A percentile compares a stretch with the other conserved stretches of the same genome.
Evolutionary conservation across 305 asterid genomes (phyloP).

Genomic region (Striga hermonthica): DNA sequence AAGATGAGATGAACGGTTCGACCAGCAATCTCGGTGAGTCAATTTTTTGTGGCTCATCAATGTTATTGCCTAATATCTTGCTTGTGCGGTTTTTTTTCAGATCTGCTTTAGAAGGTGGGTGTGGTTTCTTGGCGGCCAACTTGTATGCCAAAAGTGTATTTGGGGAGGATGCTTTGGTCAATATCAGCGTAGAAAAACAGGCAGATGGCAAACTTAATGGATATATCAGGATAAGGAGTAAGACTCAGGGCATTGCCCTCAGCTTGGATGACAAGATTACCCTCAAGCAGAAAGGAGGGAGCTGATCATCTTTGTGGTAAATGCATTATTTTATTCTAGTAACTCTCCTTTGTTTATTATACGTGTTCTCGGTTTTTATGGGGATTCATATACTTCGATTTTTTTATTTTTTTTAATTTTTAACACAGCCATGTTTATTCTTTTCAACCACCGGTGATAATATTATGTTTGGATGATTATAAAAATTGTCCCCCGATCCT

Average conservation of each 20-base stretch:
- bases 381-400: too few species aligned
- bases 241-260: slow-evolving; percentile 97
- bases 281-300: slow-evolving; percentile 96
- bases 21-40: too few species aligned
- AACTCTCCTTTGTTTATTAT: background rate
- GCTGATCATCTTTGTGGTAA: slow-evolving; percentile 42
- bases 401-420: too few species aligned
- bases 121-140: slow-evolving; percentile 97
- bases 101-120: slow-evolving; percentile 91
- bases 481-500: too few species aligned
- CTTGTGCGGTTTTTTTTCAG: slow-evolving; percentile 37
- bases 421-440: too few species aligned
- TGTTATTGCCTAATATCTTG: background rate
- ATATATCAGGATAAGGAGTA: slow-evolving; percentile 95
- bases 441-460: too few species aligned
- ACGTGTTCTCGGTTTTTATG: too few species aligned
- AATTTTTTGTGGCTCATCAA: too few species aligned
- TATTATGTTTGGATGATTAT: too few species aligned
- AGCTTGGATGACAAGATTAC: slow-evolving; percentile 98
- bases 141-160: slow-evolving; percentile 97
- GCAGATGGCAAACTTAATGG: slow-evolving; percentile 84
- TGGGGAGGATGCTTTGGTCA: slow-evolving; percentile 97
- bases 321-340: slow-evolving; percentile 14
- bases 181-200: slow-evolving; percentile 94
- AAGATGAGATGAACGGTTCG: too few species aligned